These are phyloP conservation scores for Adiantum capillusveneris DNA, from an alignment of 75 land plant genomes.

Conservation along the genomic window DNA sequence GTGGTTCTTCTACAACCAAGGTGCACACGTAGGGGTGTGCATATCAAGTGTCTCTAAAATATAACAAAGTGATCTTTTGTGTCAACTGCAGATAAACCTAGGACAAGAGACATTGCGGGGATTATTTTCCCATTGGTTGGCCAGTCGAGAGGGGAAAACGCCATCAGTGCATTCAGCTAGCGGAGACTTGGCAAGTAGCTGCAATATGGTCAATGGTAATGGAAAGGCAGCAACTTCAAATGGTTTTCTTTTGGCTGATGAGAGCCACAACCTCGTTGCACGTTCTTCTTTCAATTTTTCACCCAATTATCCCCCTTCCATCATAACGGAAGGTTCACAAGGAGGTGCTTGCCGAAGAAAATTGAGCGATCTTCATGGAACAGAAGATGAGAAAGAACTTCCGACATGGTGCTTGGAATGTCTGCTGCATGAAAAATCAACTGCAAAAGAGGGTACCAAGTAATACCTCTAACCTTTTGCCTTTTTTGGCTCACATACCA, in stretches of 20 bases:
- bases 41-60: no score
- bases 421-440: constrained; percentile 60
- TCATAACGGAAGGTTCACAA: constrained; percentile 85
- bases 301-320: constrained; percentile 68
- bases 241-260: no score
- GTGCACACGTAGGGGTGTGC: no score
- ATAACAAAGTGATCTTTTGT: no score
- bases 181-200: constrained; percentile 48
- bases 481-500: no score
- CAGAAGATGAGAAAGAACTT: constrained; percentile 87
- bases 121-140: constrained; percentile 70
- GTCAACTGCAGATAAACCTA: constrained; percentile 84
- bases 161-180: constrained; percentile 12
- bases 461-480: no score
- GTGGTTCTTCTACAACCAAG: constrained; percentile 16
- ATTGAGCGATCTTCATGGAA: constrained; percentile 79
- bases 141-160: no score
- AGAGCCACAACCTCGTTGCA: no score
- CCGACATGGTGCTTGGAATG: constrained; percentile 93
- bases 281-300: constrained; percentile 83
- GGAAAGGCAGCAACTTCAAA: constrained; percentile 4
- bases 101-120: constrained; percentile 97
- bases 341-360: constrained; percentile 97
- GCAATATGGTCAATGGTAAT: constrained; percentile 25
- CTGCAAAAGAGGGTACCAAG: constrained; percentile 87